Evolutionary conservation across 2,329 filamentous ascomycete species (phyloP).

Genomic region (Rutstroemia sp.): DNA sequence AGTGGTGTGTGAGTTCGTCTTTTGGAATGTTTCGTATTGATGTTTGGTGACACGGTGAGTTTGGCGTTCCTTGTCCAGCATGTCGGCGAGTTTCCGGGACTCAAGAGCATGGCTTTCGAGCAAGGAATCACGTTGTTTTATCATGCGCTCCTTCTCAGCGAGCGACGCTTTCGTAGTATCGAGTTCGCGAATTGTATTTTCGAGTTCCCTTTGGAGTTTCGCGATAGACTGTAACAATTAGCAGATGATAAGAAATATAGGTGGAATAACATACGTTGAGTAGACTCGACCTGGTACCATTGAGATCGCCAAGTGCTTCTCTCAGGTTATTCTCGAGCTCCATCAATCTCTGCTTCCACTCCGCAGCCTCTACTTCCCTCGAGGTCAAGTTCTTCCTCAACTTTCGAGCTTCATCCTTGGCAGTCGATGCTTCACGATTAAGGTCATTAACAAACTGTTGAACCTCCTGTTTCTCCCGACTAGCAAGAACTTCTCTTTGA

Average conservation of each 20-base stretch:
- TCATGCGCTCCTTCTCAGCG: constrained; percentile 82
- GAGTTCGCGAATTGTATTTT: constrained; percentile 75
- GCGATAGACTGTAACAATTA: constrained; percentile 57
- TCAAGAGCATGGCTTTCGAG: constrained; percentile 87
- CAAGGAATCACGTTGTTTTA: constrained; percentile 81
- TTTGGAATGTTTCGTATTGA: constrained; percentile 81
- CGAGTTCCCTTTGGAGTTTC: constrained; percentile 81
- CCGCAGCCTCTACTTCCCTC: constrained; percentile 79
- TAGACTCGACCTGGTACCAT: constrained; percentile 76
- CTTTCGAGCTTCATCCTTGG: constrained; percentile 79
- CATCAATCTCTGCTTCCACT: constrained; percentile 85
- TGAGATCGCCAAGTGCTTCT: constrained; percentile 79
- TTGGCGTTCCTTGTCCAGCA: constrained; percentile 85
- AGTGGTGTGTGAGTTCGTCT: constrained; percentile 80
- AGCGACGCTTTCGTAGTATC: constrained; percentile 69
- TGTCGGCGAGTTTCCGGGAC: constrained; percentile 72
- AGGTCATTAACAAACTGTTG: constrained; percentile 91
- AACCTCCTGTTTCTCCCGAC: constrained; percentile 87
- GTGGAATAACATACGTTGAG: constrained; percentile 53
- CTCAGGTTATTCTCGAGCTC: constrained; percentile 86
- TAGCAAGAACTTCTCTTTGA: constrained; percentile 80
- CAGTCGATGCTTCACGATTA: constrained; percentile 70
- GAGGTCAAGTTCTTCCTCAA: constrained; percentile 76
- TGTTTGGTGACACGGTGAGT: constrained; percentile 79
- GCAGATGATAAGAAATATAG: background rate